Evolutionary conservation across 2,329 filamentous ascomycete species (phyloP).

Genomic region (Gaeumannomyces tritici): DNA sequence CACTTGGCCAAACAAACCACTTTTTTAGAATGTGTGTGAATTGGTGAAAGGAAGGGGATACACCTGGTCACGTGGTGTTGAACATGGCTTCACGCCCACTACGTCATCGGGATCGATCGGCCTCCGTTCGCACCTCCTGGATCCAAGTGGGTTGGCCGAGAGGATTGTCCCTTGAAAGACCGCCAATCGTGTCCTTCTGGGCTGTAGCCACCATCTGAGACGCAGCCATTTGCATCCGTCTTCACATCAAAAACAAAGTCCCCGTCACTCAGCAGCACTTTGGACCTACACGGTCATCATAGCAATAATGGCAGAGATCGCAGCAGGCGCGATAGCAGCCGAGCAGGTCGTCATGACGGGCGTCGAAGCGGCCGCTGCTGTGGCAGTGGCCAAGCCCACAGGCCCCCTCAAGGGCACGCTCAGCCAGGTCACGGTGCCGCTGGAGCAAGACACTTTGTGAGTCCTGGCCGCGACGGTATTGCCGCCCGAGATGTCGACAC

Average conservation of each 20-base stretch:
- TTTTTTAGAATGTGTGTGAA: too few relatives aligned
- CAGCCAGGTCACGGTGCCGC: conserved; percentile 31
- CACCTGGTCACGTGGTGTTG: not conserved
- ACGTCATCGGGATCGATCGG: conserved; percentile 3
- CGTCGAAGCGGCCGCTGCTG: conserved; percentile 28
- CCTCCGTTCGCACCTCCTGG: not conserved
- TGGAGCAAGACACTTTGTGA: conserved; percentile 18
- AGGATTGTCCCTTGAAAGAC: not conserved
- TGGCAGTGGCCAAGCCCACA: conserved; percentile 39
- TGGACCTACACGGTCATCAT: not conserved
- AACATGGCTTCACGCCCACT: not conserved
- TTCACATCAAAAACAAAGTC: not conserved
- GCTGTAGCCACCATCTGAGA: not conserved
- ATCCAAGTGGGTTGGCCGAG: too few relatives aligned
- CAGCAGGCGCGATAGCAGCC: conserved; percentile 25
- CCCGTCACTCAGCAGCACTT: not conserved
- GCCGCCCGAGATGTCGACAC: too few relatives aligned
- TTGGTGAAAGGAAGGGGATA: too few relatives aligned
- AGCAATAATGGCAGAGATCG: conserved; percentile 26
- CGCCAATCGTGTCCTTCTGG: not conserved
- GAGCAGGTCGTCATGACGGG: conserved; percentile 30
- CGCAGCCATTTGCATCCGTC: not conserved
- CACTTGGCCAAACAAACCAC: too few relatives aligned
- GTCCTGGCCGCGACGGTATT: not conserved
- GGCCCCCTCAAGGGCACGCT: conserved; percentile 40